phyloP scores from a whole-genome alignment of 306 rosid genomes.

The Vigna nakashimae region DNA sequence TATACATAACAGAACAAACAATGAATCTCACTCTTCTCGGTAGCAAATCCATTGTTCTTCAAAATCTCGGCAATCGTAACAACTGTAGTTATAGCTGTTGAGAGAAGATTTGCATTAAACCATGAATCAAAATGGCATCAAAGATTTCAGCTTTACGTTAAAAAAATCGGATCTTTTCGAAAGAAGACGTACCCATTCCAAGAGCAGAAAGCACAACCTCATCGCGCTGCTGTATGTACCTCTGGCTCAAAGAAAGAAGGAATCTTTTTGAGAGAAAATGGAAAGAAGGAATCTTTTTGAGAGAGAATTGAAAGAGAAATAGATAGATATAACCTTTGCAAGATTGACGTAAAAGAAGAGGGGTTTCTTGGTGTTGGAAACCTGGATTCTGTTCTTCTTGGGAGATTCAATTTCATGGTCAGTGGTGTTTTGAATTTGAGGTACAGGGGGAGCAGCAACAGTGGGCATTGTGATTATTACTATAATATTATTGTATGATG shows the following conservation, averaged over 20 bases:
- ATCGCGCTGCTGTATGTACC: conserved; percentile 94
- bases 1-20: not conserved
- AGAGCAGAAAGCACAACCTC: conserved; percentile 98
- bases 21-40: conserved; percentile 73
- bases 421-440: conserved; percentile 38
- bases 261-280: not conserved
- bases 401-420: conserved; percentile 39
- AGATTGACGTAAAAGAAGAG: conserved; percentile 98
- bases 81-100: conserved; percentile 88
- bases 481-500: not conserved
- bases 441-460: conserved; percentile 28
- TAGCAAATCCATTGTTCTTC: conserved; percentile 93
- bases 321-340: conserved; percentile 64
- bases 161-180: too few relatives aligned
- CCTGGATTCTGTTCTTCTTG: conserved; percentile 91
- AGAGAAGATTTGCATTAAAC: not conserved
- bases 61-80: conserved; percentile 92
- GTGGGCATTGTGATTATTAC: conserved; percentile 57
- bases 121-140: not conserved
- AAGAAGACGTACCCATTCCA: conserved; percentile 80
- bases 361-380: conserved; percentile 96
- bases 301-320: not conserved
- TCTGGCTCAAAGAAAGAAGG: conserved; percentile 57
- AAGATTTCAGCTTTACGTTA: too few relatives aligned
- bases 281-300: too few relatives aligned